Evolutionary conservation across 2,329 filamentous ascomycete genomes (phyloP), one percentile per base, ranked within the genome.

Genomic region (Beauveria brongniartii): DNA sequence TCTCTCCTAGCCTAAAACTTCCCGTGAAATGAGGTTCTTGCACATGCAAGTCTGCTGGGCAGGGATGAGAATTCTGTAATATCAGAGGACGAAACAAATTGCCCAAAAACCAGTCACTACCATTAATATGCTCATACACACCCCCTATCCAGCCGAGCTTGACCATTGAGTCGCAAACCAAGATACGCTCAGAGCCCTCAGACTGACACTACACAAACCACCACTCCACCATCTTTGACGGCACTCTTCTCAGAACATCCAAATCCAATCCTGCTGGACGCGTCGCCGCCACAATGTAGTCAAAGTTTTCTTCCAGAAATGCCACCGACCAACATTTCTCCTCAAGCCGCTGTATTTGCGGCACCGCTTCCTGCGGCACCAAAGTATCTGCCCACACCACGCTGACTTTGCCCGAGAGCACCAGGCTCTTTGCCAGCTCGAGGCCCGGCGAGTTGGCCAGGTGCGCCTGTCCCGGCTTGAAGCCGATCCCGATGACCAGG

Each of bases 381-480:
- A 79, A 63, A 2, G 77, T 73, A 63, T 81, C 78, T 4, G 71
- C 73, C 72, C 77, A 80, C 52, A 67, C 64, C 37, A 80, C 74
- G n/a, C 78, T 67, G 14, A 75, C 73, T 59, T 73, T 70, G 51
- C 71, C 64, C 1, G 72, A 72, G 41, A 73, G 52, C 1, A 72
- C 65, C 2, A 78, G 68, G 46, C 66, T 73, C 61, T 72, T 74
- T 34, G 75, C 72, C 6, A 80, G 66, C 55, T 75, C 75, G 2
- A 79, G 68, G 1, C 78, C 77, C 0, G 79, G 79, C 0, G 79
- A 81, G 64, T 80, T 78, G 61, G 73, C 75, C 3, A 81, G 67
- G 52, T 77, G 74, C 0, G 76, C 73, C 64, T 82, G 79, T 3
- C 79, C 79, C 6, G 71, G 67, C 67, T 82, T 82, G 71, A 82